Evolutionary conservation across 352 stramenopile species (phyloP).

Genomic region (Sclerospora graminicola): DNA sequence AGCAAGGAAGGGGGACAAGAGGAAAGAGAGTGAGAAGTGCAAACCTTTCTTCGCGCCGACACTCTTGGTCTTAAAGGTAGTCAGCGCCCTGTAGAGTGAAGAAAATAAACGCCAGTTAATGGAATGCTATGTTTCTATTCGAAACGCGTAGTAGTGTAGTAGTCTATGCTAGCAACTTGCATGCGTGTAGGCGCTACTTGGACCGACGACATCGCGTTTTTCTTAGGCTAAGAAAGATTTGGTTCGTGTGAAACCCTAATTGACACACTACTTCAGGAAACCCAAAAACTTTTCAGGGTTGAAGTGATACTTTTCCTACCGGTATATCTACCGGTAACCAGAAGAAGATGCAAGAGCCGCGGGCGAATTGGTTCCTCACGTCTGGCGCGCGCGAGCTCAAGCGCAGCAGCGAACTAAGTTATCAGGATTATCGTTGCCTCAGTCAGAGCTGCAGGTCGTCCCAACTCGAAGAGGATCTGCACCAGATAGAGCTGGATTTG

Average conservation of each 20-base stretch:
- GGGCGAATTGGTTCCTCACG: constrained; percentile 32
- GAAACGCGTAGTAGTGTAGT: too few species aligned
- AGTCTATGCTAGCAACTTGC: constrained; percentile 20
- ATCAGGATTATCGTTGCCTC: constrained; percentile 31
- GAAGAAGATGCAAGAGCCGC: constrained; percentile 2
- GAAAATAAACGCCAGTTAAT: constrained; percentile 2
- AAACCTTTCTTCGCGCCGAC: constrained; percentile 82
- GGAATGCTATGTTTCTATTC: background rate
- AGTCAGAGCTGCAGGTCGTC: constrained; percentile 13
- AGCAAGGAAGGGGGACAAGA: too few species aligned
- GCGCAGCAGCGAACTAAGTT: constrained; percentile 24
- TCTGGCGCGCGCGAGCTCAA: constrained; percentile 31
- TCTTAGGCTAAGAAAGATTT: too few species aligned
- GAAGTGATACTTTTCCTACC: too few species aligned
- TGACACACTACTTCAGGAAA: background rate
- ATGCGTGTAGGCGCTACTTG: constrained; percentile 77
- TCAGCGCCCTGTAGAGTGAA: constrained; percentile 50
- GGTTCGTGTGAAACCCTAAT: constrained; percentile 4
- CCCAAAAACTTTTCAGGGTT: too few species aligned
- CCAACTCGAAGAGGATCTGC: constrained; percentile 43
- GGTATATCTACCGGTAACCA: too few species aligned
- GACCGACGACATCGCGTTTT: constrained; percentile 27
- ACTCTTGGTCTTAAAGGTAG: constrained; percentile 74
- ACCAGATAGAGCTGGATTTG: constrained; percentile 66
- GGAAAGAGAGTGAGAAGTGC: background rate